Evolutionary conservation across 2,329 filamentous ascomycete genomes (phyloP), one percentile per base, ranked within the genome.

Genomic region (Trichoderma pleuroti): DNA sequence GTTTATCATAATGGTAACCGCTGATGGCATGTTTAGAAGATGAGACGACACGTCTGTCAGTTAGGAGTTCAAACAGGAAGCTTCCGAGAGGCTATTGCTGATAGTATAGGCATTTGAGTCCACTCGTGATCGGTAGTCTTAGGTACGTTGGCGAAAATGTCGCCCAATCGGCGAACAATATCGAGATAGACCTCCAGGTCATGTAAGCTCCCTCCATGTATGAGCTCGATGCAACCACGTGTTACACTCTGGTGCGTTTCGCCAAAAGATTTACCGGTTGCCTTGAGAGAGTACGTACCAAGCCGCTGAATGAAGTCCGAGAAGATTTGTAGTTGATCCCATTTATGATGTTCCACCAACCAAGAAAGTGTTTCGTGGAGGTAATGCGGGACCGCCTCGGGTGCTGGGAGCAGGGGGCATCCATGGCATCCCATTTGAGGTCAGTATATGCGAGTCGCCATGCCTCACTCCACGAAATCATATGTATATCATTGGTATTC

Each of bases 321-420:
- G 3, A 54, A 54, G 1, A 1, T 30, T 9, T 18, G 52, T 56
- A 56, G 24, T 28, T 30, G 6, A 12, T 12, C 11, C 24, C 24
- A 21, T 24, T 7, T 14, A 14, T 14, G 49, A 12, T 2, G 5
- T 2, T 5, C 6, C 5, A 52, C 11, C 24, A 16, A 14, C 49
- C 49, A 12, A 1, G 7, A 16, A 3, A 52, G 11, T 24, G n/a
- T 1, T 11, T 14, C 14, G 24, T 10, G 6, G 21, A 24, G 1
- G 6, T 1, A 7, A 0, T 11, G 0, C 46, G 12, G 9, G 9
- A 10, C 5, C 3, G 5, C 6, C 0, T 6, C 4, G 1, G 24
- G 10, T 26, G 5, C 16, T 14, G 5, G 26, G 11, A 52, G n/a
- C n/a, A 26, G 1, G 26, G 21, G 6, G 5, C 5, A 8, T 6